phyloP scores from a whole-genome alignment of 2,329 filamentous ascomycete species.

The Pseudogymnoascus sp. region DNA sequence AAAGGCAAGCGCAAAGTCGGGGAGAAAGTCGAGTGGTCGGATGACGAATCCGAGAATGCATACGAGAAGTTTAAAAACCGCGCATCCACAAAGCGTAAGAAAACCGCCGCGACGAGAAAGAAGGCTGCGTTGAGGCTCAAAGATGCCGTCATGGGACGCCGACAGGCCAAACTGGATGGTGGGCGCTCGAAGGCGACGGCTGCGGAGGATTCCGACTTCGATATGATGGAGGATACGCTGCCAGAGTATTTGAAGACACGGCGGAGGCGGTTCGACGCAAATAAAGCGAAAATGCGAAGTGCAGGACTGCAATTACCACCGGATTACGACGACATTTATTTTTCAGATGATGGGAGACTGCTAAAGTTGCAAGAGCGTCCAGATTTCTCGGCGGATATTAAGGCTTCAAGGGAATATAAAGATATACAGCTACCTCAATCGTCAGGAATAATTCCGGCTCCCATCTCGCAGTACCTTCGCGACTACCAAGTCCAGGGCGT shows the following conservation, averaged over 20 bases:
- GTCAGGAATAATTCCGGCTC: slow-evolving; percentile 72
- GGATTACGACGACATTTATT: slow-evolving; percentile 64
- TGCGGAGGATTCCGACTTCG: slow-evolving; percentile 24
- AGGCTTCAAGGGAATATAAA: slow-evolving; percentile 61
- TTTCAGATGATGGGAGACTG: slow-evolving; percentile 61
- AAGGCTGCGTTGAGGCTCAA: slow-evolving; percentile 39
- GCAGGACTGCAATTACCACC: slow-evolving; percentile 71
- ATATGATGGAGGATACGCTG: slow-evolving; percentile 33
- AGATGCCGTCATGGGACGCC: slow-evolving; percentile 24
- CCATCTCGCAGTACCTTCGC: slow-evolving; percentile 84
- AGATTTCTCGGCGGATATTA: slow-evolving; percentile 51
- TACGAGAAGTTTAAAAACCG: slow-evolving; percentile 60
- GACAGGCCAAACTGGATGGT: slow-evolving; percentile 21
- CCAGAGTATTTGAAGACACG: slow-evolving; percentile 67
- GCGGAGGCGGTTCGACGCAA: slow-evolving; percentile 57
- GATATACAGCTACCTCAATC: slow-evolving; percentile 71
- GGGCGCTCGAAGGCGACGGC: slow-evolving; percentile 21
- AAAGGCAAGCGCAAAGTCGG: slow-evolving; percentile 24
- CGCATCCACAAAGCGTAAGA: slow-evolving; percentile 46
- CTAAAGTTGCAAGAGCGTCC: slow-evolving; percentile 63
- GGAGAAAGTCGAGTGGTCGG: slow-evolving; percentile 42
- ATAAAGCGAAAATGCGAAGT: slow-evolving; percentile 51
- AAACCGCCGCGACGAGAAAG: slow-evolving; percentile 40
- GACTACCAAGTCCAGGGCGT: slow-evolving; percentile 87
- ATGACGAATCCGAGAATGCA: slow-evolving; percentile 50